These are phyloP conservation scores for Deinandra increscens DNA, from an alignment of 129 eudicot species.

Conservation along the genomic window DNA sequence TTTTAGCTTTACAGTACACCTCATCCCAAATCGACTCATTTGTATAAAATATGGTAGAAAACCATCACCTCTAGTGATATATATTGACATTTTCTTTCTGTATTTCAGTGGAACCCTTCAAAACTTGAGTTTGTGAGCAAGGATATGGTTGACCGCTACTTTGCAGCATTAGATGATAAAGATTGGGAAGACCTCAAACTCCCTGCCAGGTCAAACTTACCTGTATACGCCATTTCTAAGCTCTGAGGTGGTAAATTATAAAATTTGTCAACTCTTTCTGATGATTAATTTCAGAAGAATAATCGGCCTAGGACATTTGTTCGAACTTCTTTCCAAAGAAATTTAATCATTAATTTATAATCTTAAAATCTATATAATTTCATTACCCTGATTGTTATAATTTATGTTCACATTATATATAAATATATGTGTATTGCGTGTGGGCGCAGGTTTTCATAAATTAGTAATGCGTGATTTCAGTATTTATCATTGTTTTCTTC, in stretches of 20 bases:
- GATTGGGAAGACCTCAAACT: constrained; percentile 79
- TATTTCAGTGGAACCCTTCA: constrained; percentile 82
- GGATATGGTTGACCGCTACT: constrained; percentile 66
- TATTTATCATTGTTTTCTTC: not conserved
- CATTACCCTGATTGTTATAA: too few relatives aligned
- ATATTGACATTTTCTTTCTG: not conserved
- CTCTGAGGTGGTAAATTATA: constrained; percentile 38
- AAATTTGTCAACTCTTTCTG: not conserved
- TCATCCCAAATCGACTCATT: not conserved
- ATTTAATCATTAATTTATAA: too few relatives aligned
- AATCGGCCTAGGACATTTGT: too few relatives aligned
- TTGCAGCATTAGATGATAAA: constrained; percentile 51
- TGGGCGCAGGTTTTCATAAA: not conserved
- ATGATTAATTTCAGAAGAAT: not conserved
- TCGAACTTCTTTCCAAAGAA: too few relatives aligned
- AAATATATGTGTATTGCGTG: not conserved
- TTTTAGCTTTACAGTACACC: not conserved
- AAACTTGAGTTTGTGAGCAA: constrained; percentile 59
- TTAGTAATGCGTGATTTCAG: constrained; percentile 2
- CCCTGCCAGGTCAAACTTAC: constrained; percentile 68
- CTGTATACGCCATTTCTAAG: constrained; percentile 83
- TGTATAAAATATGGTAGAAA: not conserved
- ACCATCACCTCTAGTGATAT: not conserved
- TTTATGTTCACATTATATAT: too few relatives aligned
- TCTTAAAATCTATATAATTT: too few relatives aligned